phyloP scores from a whole-genome alignment of 148 eudicot species.

The Dianthus caryophyllus region DNA sequence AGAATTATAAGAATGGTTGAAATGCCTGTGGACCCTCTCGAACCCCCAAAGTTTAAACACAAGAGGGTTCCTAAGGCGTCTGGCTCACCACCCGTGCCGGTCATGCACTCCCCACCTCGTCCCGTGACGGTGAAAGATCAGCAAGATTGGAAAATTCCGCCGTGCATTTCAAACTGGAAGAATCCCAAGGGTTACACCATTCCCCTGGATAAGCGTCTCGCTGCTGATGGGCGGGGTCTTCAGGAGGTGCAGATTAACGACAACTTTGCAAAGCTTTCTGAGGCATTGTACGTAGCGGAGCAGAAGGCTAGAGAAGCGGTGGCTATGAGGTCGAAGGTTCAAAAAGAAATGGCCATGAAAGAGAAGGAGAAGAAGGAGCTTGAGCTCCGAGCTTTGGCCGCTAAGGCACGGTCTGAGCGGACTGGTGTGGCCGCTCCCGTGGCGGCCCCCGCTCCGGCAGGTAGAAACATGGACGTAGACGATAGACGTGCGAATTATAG shows the following conservation, averaged over 20 bases:
- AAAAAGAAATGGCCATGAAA: constrained; percentile 68
- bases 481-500: constrained; percentile 42
- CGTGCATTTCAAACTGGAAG: constrained; percentile 94
- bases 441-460: constrained; percentile 42
- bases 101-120: constrained; percentile 89
- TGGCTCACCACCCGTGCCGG: constrained; percentile 89
- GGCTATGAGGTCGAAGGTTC: constrained; percentile 70
- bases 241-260: constrained; percentile 82
- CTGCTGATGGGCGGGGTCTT: constrained; percentile 91
- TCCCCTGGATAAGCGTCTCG: constrained; percentile 80
- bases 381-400: constrained; percentile 73
- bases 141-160: constrained; percentile 92
- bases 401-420: constrained; percentile 76
- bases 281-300: constrained; percentile 73
- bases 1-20: constrained; percentile 85
- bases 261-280: constrained; percentile 80
- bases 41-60: constrained; percentile 88
- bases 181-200: constrained; percentile 90
- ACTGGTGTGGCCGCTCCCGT: constrained; percentile 53
- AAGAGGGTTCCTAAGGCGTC: constrained; percentile 87
- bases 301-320: constrained; percentile 92
- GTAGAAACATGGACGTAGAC: constrained; percentile 36
- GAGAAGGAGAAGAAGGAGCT: constrained; percentile 67
- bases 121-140: constrained; percentile 94
- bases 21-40: constrained; percentile 88